Evolutionary conservation across 176 grass and related monocot genomes (phyloP).

Genomic region (Hsuehochloa calcarea): DNA sequence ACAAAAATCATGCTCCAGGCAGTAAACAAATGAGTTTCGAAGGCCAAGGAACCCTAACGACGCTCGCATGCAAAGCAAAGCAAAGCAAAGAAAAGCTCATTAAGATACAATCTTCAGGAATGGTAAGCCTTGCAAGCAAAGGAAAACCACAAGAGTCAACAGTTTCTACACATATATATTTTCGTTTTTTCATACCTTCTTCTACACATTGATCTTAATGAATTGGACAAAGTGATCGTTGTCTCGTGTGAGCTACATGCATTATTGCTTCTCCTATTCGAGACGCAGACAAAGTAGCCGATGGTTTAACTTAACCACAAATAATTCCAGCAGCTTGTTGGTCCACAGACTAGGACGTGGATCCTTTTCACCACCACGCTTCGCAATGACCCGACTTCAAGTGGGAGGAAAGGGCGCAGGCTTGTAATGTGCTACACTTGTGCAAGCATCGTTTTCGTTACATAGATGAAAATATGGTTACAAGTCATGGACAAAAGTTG

Average conservation of each 20-base stretch:
- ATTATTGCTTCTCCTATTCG: neutral
- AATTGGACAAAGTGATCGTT: constrained; percentile 18
- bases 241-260: neutral
- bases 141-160: neutral
- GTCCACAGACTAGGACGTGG: constrained; percentile 10
- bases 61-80: neutral
- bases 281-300: neutral
- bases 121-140: neutral
- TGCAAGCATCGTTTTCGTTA: neutral
- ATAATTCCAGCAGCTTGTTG: constrained; percentile 1
- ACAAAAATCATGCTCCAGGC: no score
- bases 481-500: neutral
- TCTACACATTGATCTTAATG: neutral
- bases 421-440: neutral
- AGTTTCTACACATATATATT: neutral
- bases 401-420: neutral
- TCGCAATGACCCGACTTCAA: neutral
- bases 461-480: neutral
- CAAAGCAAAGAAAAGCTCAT: no score
- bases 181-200: neutral
- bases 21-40: no score
- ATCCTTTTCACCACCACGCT: constrained; percentile 30
- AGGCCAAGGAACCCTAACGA: neutral
- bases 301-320: neutral
- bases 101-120: neutral